Conservation (phyloP, 1,284 basidiomycete genomes). For the Melampsora americana region DNA sequence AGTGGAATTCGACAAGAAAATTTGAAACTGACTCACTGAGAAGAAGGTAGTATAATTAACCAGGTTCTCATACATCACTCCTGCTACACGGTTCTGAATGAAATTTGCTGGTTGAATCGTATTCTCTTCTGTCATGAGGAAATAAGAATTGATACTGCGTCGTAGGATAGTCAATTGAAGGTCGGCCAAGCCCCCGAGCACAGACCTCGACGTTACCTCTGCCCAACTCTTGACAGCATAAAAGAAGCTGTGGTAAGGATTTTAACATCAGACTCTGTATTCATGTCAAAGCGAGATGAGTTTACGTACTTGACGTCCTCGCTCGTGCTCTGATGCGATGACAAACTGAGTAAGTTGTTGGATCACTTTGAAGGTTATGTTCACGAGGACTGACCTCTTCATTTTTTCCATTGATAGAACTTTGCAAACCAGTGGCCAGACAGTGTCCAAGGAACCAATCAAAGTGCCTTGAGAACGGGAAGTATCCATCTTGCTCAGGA, state of each 20-base stretch:
- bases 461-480: constrained; percentile 42
- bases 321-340: constrained; percentile 19
- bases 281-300: not conserved
- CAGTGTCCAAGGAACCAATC: constrained; percentile 46
- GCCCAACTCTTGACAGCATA: constrained; percentile 39
- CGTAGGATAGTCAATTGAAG: constrained; percentile 39
- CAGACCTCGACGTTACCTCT: constrained; percentile 20
- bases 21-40: constrained; percentile 15
- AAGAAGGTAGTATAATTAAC: constrained; percentile 43
- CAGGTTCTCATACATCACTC: constrained; percentile 41
- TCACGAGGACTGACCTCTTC: constrained; percentile 23
- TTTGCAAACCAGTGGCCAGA: constrained; percentile 40
- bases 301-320: constrained; percentile 43
- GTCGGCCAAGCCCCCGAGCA: constrained; percentile 27
- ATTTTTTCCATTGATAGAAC: constrained; percentile 43
- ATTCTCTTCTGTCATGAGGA: constrained; percentile 37
- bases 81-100: constrained; percentile 30
- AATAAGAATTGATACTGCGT: constrained; percentile 38
- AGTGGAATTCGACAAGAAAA: not conserved
- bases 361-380: not conserved
- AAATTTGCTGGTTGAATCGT: constrained; percentile 10
- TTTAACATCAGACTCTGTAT: constrained; percentile 3
- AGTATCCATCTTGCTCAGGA: constrained; percentile 11
- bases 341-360: not conserved
- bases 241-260: constrained; percentile 29